Conservation (phyloP, 176 grass and related monocot genomes). For the Cenchrus purpureus region DNA sequence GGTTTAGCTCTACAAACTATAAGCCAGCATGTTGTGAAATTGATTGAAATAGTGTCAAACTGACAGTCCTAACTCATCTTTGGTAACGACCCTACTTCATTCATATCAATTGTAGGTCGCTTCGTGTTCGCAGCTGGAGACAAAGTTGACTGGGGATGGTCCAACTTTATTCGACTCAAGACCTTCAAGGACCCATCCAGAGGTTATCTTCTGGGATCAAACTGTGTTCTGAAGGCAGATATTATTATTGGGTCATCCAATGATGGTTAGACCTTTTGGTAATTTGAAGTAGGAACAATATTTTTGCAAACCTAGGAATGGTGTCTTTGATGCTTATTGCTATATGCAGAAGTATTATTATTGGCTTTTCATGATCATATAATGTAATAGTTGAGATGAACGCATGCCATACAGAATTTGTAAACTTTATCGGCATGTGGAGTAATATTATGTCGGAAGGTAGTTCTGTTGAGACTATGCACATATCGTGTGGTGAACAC, state of each 20-base stretch:
- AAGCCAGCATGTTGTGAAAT: too few relatives aligned
- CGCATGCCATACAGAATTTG: too few relatives aligned
- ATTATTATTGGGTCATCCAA: conserved; percentile 29
- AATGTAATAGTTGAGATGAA: too few relatives aligned
- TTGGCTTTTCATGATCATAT: too few relatives aligned
- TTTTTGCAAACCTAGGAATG: not conserved
- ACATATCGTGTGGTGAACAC: too few relatives aligned
- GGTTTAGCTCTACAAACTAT: too few relatives aligned
- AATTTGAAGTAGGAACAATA: not conserved
- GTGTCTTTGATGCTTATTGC: not conserved
- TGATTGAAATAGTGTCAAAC: too few relatives aligned
- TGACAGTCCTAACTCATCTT: too few relatives aligned
- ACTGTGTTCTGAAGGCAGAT: not conserved
- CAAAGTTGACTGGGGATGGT: conserved; percentile 5
- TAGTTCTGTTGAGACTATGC: too few relatives aligned
- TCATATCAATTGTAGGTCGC: not conserved
- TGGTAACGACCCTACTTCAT: not conserved
- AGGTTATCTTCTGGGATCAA: conserved; percentile 15
- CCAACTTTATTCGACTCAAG: conserved; percentile 17
- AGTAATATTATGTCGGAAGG: too few relatives aligned
- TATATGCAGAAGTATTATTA: not conserved
- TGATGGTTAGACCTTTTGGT: not conserved
- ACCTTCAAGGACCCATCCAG: conserved; percentile 6
- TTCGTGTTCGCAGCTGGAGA: not conserved
- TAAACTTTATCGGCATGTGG: too few relatives aligned